phyloP scores from a whole-genome alignment of 768 basidiomycete species.

The Brasilioporus rufonigricans region DNA sequence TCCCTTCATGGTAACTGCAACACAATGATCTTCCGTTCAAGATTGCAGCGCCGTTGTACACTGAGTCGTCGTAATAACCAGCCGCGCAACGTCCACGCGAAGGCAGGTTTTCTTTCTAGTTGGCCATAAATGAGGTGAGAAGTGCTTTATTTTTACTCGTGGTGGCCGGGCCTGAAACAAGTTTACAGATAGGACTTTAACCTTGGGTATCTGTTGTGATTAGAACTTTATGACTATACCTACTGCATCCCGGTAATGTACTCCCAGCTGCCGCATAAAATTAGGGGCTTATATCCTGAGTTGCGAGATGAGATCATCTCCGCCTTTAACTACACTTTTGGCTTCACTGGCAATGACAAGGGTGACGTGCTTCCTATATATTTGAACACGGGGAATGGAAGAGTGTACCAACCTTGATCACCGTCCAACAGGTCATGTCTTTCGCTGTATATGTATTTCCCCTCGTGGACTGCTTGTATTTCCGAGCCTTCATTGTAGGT shows the following conservation, averaged over 20 bases:
- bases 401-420: conserved; percentile 25
- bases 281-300: conserved; percentile 37
- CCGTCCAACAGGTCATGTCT: conserved; percentile 38
- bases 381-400: too few species aligned
- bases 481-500: neutral
- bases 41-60: conserved; percentile 22
- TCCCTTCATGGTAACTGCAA: too few species aligned
- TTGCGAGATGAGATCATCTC: conserved; percentile 43
- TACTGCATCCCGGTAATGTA: conserved; percentile 31
- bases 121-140: conserved; percentile 30
- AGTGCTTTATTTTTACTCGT: too few species aligned
- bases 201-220: conserved; percentile 35
- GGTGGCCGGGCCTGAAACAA: neutral
- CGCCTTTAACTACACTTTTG: conserved; percentile 13
- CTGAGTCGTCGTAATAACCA: conserved; percentile 40
- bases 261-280: conserved; percentile 35
- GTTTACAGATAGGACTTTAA: conserved; percentile 33
- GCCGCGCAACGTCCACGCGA: conserved; percentile 36
- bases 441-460: conserved; percentile 37
- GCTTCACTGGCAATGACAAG: conserved; percentile 1
- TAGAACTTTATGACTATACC: conserved; percentile 23
- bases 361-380: conserved; percentile 5
- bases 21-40: conserved; percentile 25
- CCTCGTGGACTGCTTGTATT: neutral
- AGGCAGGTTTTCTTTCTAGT: conserved; percentile 32